Evolutionary conservation across 2,329 filamentous ascomycete genomes (phyloP).

Genomic region (Colletotrichum camelliae): DNA sequence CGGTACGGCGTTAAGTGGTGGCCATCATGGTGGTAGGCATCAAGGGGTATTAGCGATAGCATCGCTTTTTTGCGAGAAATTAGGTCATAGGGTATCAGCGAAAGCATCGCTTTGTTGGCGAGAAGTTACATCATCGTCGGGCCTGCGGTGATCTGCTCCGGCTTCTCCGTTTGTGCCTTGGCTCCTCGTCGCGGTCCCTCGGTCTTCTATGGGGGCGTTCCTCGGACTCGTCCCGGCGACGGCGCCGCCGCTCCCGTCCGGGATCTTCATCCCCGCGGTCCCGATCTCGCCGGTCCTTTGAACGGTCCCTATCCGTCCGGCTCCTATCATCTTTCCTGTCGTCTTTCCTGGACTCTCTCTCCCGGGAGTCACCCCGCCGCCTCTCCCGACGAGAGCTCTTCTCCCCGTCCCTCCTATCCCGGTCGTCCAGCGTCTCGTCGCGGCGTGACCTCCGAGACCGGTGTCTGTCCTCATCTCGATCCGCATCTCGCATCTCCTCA

Average conservation of each 20-base stretch:
- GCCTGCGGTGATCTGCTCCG: conserved; percentile 23
- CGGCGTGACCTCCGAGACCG: conserved; percentile 37
- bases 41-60: neutral
- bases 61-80: neutral
- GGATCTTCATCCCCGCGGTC: conserved; percentile 26
- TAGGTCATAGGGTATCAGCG: conserved; percentile 4
- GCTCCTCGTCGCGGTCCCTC: conserved; percentile 26
- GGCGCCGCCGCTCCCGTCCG: conserved; percentile 30
- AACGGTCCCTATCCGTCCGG: conserved; percentile 28
- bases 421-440: conserved; percentile 38
- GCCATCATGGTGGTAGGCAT: neutral
- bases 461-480: conserved; percentile 33
- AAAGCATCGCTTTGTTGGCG: neutral
- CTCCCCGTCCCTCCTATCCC: conserved; percentile 29
- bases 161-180: conserved; percentile 8
- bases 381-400: conserved; percentile 28
- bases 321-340: conserved; percentile 22
- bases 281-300: conserved; percentile 23
- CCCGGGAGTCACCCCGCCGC: conserved; percentile 29
- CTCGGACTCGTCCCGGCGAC: conserved; percentile 31
- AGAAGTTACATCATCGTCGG: neutral
- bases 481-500: conserved; percentile 31
- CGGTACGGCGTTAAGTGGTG: neutral
- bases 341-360: conserved; percentile 33
- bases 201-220: conserved; percentile 25